Evolutionary conservation across 257 asterid species (phyloP).

Genomic region (Schizonepeta tenuifolia): DNA sequence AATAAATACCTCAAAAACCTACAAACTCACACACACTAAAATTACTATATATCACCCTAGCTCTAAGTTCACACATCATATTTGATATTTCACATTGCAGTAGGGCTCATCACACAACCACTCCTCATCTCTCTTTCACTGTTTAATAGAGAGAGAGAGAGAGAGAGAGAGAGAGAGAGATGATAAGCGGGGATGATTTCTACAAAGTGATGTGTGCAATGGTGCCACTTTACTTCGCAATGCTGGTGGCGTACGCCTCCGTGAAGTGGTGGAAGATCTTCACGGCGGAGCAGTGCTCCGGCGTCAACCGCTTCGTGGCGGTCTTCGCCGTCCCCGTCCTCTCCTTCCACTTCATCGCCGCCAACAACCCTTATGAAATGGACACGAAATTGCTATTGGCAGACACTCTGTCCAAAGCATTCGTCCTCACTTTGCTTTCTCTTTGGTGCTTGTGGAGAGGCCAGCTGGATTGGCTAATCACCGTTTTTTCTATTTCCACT

Average conservation of each 20-base stretch:
- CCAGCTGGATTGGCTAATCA: slow-evolving; percentile 66
- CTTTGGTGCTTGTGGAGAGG: slow-evolving; percentile 51
- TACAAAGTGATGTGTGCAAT: slow-evolving; percentile 76
- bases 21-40: not conserved
- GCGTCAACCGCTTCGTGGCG: slow-evolving; percentile 75
- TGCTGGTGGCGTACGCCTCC: slow-evolving; percentile 66
- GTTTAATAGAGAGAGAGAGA: not conserved
- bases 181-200: slow-evolving; percentile 60
- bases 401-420: slow-evolving; percentile 55
- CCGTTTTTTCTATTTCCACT: slow-evolving; percentile 71
- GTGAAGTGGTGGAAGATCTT: slow-evolving; percentile 70
- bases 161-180: slow-evolving; percentile 21
- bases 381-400: slow-evolving; percentile 63
- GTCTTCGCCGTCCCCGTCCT: slow-evolving; percentile 72
- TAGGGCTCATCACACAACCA: not conserved
- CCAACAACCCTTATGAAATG: slow-evolving; percentile 74
- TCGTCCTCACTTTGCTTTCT: slow-evolving; percentile 45
- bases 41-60: not conserved
- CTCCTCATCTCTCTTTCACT: not conserved
- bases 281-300: slow-evolving; percentile 79
- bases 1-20: not conserved
- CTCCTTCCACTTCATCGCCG: slow-evolving; percentile 77
- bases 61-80: not conserved
- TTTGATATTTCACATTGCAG: not conserved
- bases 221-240: slow-evolving; percentile 76